Conservation (phyloP, 2,329 filamentous ascomycete genomes). For the Fusarium gaditjirri region DNA sequence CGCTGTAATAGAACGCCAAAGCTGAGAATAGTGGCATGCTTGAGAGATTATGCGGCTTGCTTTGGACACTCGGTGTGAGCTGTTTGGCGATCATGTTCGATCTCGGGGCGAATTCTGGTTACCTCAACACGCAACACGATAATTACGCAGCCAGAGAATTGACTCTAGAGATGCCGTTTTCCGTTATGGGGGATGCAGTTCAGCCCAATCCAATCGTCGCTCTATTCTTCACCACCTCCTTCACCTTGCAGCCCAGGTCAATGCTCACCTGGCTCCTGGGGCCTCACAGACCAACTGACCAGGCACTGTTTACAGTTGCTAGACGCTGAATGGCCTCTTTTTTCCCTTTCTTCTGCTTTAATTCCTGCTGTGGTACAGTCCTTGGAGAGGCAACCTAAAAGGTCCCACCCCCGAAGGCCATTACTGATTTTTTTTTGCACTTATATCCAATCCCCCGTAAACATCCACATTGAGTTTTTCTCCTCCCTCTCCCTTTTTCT, state of each 20-base stretch:
- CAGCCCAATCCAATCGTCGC: conserved; percentile 36
- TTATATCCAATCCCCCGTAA: conserved; percentile 42
- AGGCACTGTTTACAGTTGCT: conserved; percentile 9
- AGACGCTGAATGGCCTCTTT: conserved; percentile 27
- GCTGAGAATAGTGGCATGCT: conserved; percentile 32
- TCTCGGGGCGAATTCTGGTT: conserved; percentile 3
- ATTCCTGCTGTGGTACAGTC: conserved; percentile 7
- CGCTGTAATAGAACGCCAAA: conserved; percentile 28
- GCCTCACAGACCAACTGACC: conserved; percentile 39
- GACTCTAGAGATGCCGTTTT: conserved; percentile 23
- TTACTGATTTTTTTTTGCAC: conserved; percentile 29
- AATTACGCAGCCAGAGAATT: conserved; percentile 4
- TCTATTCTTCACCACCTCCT: conserved; percentile 9
- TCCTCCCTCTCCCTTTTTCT: conserved; percentile 5
- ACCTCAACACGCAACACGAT: conserved; percentile 8
- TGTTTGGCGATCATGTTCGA: background rate
- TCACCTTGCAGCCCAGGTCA: conserved; percentile 20
- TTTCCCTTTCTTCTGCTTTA: background rate
- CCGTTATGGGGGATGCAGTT: conserved; percentile 19
- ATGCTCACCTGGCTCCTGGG: conserved; percentile 24
- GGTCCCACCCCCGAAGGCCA: conserved; percentile 30
- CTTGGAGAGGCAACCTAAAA: conserved; percentile 1
- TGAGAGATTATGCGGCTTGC: background rate
- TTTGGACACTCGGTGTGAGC: conserved; percentile 17
- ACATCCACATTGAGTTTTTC: conserved; percentile 18